These are phyloP conservation scores for Diaporthe sp. DNA, from an alignment of 2,329 filamentous ascomycete species.

Conservation along the genomic window DNA sequence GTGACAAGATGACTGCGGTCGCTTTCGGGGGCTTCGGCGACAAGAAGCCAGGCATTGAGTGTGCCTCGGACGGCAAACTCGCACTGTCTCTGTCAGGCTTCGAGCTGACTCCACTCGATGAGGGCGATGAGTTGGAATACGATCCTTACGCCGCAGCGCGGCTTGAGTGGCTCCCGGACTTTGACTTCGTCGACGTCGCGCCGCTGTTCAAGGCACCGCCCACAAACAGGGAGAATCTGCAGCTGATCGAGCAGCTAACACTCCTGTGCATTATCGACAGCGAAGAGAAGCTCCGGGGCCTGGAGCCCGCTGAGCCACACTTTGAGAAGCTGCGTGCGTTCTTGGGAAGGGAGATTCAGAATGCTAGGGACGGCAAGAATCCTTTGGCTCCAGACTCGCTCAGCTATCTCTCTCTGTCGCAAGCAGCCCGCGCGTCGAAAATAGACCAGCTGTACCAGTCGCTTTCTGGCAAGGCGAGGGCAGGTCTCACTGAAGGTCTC, in stretches of 20 bases:
- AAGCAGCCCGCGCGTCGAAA: not conserved
- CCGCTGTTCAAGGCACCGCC: not conserved
- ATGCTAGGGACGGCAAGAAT: not conserved
- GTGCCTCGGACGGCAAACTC: not conserved
- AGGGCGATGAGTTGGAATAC: not conserved
- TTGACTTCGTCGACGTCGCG: constrained; percentile 46
- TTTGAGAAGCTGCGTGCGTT: not conserved
- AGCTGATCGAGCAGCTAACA: constrained; percentile 17
- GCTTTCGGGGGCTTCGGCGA: constrained; percentile 2
- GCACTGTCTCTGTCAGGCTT: not conserved
- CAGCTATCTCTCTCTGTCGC: not conserved
- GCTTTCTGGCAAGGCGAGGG: not conserved
- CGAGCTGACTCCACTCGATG: constrained; percentile 7
- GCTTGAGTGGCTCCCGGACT: constrained; percentile 8
- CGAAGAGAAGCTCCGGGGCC: not conserved
- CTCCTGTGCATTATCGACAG: constrained; percentile 21
- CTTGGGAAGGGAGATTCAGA: not conserved
- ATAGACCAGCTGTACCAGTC: not conserved
- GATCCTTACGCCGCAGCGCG: constrained; percentile 7
- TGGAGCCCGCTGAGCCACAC: not conserved
- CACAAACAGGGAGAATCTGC: not conserved
- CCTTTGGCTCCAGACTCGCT: not conserved
- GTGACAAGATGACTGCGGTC: not conserved
- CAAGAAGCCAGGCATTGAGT: not conserved
- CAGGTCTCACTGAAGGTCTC: not conserved